These are phyloP conservation scores for Petunia hybrid DNA, from an alignment of 305 asterid genomes.

Conservation along the genomic window DNA sequence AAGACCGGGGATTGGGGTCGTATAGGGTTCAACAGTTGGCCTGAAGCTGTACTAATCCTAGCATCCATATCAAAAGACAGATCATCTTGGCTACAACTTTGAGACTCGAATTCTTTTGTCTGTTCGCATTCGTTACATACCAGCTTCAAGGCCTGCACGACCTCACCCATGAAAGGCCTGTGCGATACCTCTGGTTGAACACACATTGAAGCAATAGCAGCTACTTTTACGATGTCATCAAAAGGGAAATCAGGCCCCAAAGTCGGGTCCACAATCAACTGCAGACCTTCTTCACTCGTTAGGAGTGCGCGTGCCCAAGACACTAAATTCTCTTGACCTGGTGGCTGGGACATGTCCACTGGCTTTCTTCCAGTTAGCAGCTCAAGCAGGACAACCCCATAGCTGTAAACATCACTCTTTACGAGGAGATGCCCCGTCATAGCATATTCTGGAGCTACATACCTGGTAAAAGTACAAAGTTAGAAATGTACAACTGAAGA, in stretches of 20 bases:
- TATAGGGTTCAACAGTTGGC: slow-evolving; percentile 45
- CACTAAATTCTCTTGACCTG: slow-evolving; percentile 93
- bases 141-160: slow-evolving; percentile 87
- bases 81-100: slow-evolving; percentile 60
- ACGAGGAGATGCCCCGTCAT: slow-evolving; percentile 99
- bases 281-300: slow-evolving; percentile 63
- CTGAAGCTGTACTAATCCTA: slow-evolving; percentile 43
- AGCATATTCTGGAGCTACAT: slow-evolving; percentile 98
- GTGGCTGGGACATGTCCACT: slow-evolving; percentile 93
- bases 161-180: slow-evolving; percentile 98
- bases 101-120: slow-evolving; percentile 48
- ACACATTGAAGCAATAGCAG: slow-evolving; percentile 98
- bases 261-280: slow-evolving; percentile 64
- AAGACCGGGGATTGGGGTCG: slow-evolving; percentile 56
- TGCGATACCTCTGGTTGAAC: slow-evolving; percentile 95
- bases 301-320: slow-evolving; percentile 93
- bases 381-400: slow-evolving; percentile 98
- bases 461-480: slow-evolving; percentile 51
- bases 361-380: slow-evolving; percentile 94
- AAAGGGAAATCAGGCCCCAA: slow-evolving; percentile 62
- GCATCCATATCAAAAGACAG: slow-evolving; percentile 51
- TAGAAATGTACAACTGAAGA: slow-evolving; percentile 27
- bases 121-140: slow-evolving; percentile 76
- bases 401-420: slow-evolving; percentile 95
- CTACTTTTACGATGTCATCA: slow-evolving; percentile 79